phyloP scores from a whole-genome alignment of 257 asterid genomes.

The Lycium barbarum region DNA sequence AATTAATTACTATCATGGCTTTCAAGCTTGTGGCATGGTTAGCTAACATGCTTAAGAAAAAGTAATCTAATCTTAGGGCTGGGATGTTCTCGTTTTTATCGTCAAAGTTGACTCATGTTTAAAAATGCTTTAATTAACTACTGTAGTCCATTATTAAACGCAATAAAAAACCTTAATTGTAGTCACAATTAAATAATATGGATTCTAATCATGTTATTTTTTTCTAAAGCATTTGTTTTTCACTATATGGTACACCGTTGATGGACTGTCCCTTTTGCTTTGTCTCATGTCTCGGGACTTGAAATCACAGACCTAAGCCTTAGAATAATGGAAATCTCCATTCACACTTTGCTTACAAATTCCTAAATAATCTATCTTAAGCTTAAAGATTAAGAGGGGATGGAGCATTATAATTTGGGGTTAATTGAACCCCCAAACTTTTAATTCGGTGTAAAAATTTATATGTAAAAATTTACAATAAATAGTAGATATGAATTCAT shows the following conservation, averaged over 20 bases:
- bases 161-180: neutral
- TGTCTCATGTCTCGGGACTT: neutral
- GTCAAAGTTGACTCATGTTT: neutral
- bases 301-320: neutral
- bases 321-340: neutral
- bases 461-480: too few relatives aligned
- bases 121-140: neutral
- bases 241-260: neutral
- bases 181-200: neutral
- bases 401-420: too few relatives aligned
- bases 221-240: too few relatives aligned
- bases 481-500: too few relatives aligned
- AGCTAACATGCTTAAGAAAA: neutral
- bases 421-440: too few relatives aligned
- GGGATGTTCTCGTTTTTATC: neutral
- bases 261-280: neutral
- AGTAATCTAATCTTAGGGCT: neutral
- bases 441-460: too few relatives aligned
- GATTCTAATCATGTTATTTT: neutral
- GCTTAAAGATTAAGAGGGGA: neutral
- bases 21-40: neutral
- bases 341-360: neutral
- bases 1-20: neutral
- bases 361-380: neutral
- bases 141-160: neutral